Percentiles rank a stretch among this genome's conserved stretches.
phyloP scores from a whole-genome alignment of 1,284 basidiomycete species.

The Cutaneotrichosporon cutaneum region DNA sequence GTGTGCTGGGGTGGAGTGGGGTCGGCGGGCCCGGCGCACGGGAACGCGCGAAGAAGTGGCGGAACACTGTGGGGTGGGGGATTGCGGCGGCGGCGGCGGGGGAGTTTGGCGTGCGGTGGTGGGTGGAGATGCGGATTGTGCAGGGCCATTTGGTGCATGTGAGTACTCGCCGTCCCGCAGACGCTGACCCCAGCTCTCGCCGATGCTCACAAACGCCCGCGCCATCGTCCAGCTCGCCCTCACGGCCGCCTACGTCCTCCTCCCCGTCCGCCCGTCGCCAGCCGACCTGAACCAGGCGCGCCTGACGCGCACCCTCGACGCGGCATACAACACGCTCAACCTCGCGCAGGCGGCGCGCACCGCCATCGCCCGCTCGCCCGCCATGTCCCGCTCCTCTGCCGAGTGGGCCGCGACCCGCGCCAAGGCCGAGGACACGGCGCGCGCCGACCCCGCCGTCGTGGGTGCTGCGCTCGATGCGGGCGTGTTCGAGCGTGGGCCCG shows the following conservation, averaged over 20 bases:
- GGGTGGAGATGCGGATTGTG: constrained; percentile 28
- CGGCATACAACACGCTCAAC: constrained; percentile 23
- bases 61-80: constrained; percentile 24
- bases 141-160: constrained; percentile 40
- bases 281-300: constrained; percentile 2
- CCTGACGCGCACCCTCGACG: constrained; percentile 9
- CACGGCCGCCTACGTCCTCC: constrained; percentile 34
- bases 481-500: background rate
- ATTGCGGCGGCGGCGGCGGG: constrained; percentile 19
- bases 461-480: background rate
- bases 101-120: constrained; percentile 26
- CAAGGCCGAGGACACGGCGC: constrained; percentile 13
- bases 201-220: constrained; percentile 30
- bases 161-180: no score
- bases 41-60: constrained; percentile 26
- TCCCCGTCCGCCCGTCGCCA: constrained; percentile 26
- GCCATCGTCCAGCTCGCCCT: constrained; percentile 28
- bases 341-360: constrained; percentile 25
- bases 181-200: constrained; percentile 32
- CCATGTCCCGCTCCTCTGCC: constrained; percentile 9
- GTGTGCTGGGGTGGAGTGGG: constrained; percentile 25
- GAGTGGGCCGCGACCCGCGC: constrained; percentile 1
- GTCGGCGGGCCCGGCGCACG: constrained; percentile 23
- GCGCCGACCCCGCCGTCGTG: constrained; percentile 5
- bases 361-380: constrained; percentile 24